Evolutionary conservation across 306 rosid genomes (phyloP).

Genomic region (Alnus glutinosa): DNA sequence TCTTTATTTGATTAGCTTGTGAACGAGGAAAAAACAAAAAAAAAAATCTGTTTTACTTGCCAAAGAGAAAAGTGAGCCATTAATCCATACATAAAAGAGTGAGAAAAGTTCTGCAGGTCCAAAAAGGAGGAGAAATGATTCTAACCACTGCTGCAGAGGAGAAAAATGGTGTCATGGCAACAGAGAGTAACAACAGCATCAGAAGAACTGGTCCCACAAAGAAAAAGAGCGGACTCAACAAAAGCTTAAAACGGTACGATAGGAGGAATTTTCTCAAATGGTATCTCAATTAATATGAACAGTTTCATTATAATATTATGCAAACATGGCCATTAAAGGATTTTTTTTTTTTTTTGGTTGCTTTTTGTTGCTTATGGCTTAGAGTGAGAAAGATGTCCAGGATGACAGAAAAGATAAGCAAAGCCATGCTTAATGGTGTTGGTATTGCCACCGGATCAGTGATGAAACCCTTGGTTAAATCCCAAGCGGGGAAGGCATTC

Average conservation of each 20-base stretch:
- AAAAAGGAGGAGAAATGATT: slow-evolving; percentile 86
- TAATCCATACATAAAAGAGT: background rate
- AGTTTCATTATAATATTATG: background rate
- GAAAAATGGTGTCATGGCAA: slow-evolving; percentile 31
- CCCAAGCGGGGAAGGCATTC: slow-evolving; percentile 78
- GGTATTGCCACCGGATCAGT: slow-evolving; percentile 77
- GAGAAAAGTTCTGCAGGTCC: slow-evolving; percentile 45
- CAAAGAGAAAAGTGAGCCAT: slow-evolving; percentile 5
- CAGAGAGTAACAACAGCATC: slow-evolving; percentile 27
- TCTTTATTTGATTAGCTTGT: no score
- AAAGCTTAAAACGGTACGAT: slow-evolving; percentile 71
- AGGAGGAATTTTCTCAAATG: slow-evolving; percentile 9
- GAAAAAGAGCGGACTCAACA: slow-evolving; percentile 46
- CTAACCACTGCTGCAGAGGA: slow-evolving; percentile 39
- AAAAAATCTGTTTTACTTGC: background rate
- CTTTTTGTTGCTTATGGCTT: slow-evolving; percentile 10
- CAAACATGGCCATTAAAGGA: background rate
- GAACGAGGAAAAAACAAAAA: no score
- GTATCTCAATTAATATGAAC: slow-evolving; percentile 33
- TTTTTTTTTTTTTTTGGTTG: background rate
- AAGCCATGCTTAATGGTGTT: slow-evolving; percentile 73
- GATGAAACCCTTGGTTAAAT: slow-evolving; percentile 66
- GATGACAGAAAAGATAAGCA: slow-evolving; percentile 87
- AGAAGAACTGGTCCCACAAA: slow-evolving; percentile 10
- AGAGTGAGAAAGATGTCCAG: slow-evolving; percentile 73